Percentiles rank a stretch among this genome's conserved stretches.
These are phyloP conservation scores for Verbascum thapsus DNA, from an alignment of 257 asterid species.

Conservation along the genomic window DNA sequence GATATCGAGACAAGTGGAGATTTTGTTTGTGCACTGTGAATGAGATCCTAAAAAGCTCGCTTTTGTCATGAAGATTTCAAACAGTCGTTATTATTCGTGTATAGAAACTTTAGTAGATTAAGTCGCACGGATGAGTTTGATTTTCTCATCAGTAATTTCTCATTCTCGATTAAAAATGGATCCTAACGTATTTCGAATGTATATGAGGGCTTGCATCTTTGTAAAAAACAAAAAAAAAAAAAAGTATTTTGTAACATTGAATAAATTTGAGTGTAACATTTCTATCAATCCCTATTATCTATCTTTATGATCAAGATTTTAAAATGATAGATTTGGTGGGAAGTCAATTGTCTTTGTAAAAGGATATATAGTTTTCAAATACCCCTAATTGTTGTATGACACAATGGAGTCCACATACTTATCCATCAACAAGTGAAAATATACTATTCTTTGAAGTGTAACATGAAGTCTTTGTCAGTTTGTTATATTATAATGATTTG, in stretches of 20 bases:
- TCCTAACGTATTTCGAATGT: not conserved
- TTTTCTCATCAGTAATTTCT: too few relatives aligned
- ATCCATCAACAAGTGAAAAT: conserved; percentile 8
- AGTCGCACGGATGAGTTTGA: too few relatives aligned
- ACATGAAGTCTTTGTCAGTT: conserved; percentile 13
- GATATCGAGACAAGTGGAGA: conserved; percentile 77
- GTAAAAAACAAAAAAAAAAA: not conserved
- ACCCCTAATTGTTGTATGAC: conserved; percentile 10
- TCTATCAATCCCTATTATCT: not conserved
- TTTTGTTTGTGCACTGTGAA: conserved; percentile 65
- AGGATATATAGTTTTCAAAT: not conserved
- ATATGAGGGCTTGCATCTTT: conserved; percentile 11
- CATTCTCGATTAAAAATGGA: too few relatives aligned
- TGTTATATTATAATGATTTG: not conserved
- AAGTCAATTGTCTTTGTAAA: conserved; percentile 1
- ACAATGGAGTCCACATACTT: conserved; percentile 25
- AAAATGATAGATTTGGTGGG: conserved; percentile 21
- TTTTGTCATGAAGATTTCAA: not conserved
- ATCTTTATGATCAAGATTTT: conserved; percentile 9
- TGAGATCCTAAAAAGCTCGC: not conserved
- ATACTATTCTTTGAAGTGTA: conserved; percentile 1
- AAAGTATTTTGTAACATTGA: not conserved
- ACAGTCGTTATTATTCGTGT: not conserved
- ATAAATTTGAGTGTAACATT: conserved; percentile 3
- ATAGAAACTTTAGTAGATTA: too few relatives aligned